Base-by-base conservation (phyloP, 805 yeast species). In the Yamadazyma akitaensis region DNA sequence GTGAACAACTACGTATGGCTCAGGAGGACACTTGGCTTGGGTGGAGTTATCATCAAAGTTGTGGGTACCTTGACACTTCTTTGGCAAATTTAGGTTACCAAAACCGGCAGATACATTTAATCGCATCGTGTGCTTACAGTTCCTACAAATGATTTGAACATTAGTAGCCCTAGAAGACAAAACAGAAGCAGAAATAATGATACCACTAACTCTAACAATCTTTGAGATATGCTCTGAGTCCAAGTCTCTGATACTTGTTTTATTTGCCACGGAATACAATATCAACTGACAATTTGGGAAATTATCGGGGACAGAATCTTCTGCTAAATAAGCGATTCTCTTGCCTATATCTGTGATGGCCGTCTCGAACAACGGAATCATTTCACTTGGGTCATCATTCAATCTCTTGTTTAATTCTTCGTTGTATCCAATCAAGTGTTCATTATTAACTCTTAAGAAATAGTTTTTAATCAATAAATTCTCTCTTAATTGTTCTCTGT, bases 1-100 rank as follows among this genome's bases (percentile, higher is more conserved):
- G 67, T 94, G 99, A 26, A 88, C 90, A 50, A 94, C 87, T 32
- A 88, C 79, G 59, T 90, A 94, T 2, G 99, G 99, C 57, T 92
- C 96, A 12, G 84, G 80, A 1, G 96, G 96, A 70, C 99, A 94
- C 50, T 73, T 70, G 18, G 73, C 75, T 39, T 79, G 81, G 4
- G 79, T 72, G 3, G 81, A 75, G 6, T 81, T 76, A 50, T 64
- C 72, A 45, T 69, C 73, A 47, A 63, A 62, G 50, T 70, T 68
- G 49, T 70, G 75, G 14, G 64, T 54, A 17, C 70, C 73, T 56
- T 75, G 80, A 67, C 96, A 89, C 35, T 60, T 63, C 26, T 78
- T 77, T 12, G 96, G 96, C 52, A 86, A 70, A 44, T 70, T 77
- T 17, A 87, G 73, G 12, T 80, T 79, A 14, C 95, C 86, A 56